A percentile compares a stretch with the other conserved stretches of the same genome.
Evolutionary conservation across 129 eudicot species (phyloP).

Genomic region (Chrysanthemum makinoi): DNA sequence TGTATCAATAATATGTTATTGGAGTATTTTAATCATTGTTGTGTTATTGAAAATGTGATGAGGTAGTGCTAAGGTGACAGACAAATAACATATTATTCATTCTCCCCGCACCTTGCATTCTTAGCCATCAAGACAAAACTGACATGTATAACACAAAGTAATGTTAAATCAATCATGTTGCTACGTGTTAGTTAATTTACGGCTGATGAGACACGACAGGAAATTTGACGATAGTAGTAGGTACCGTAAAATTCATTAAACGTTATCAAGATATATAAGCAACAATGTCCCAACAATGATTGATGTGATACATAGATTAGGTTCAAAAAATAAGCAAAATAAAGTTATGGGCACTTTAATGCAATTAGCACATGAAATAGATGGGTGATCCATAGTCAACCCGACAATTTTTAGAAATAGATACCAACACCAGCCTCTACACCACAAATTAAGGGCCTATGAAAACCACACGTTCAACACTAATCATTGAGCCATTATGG

Average conservation of each 20-base stretch:
- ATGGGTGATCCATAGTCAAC: constrained; percentile 8
- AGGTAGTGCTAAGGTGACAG: too few species aligned
- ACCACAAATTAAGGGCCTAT: constrained; percentile 14
- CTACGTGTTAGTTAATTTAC: background rate
- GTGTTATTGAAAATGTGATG: too few species aligned
- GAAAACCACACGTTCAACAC: background rate
- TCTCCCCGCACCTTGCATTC: too few species aligned
- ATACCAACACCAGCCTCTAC: constrained; percentile 1
- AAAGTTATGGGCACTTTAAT: background rate
- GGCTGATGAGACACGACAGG: background rate
- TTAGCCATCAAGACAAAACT: too few species aligned
- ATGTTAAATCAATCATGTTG: background rate
- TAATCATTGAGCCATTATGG: background rate
- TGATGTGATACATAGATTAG: constrained; percentile 5
- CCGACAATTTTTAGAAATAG: constrained; percentile 1
- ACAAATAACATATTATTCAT: too few species aligned
- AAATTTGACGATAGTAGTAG: background rate
- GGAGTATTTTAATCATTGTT: too few species aligned
- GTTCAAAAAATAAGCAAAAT: background rate
- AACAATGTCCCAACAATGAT: constrained; percentile 1
- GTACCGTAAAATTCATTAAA: background rate
- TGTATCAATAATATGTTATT: too few species aligned
- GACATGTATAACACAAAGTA: too few species aligned
- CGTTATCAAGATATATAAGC: background rate
- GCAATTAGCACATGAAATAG: constrained; percentile 1